A percentile compares a stretch with the other conserved stretches of the same genome.
Conservation (phyloP, 1,139 yeast species). For the Blastobotrys proliferans region DNA sequence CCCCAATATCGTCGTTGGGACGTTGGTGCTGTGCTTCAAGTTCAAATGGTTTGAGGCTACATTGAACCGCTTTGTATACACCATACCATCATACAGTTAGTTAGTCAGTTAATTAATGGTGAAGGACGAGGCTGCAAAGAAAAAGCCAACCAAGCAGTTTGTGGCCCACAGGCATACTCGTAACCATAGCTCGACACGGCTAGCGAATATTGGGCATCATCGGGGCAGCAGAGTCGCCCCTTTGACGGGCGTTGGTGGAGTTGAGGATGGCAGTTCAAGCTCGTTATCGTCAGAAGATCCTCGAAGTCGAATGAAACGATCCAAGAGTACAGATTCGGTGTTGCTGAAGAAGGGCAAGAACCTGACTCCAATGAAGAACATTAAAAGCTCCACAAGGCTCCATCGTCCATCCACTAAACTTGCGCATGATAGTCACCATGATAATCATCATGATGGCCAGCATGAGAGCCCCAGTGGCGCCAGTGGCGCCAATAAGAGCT, state of each 20-base stretch:
- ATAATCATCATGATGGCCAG: not conserved
- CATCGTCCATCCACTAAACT: not conserved
- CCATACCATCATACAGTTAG: too few relatives aligned
- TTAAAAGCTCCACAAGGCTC: conserved; percentile 23
- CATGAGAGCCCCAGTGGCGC: not conserved
- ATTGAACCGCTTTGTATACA: too few relatives aligned
- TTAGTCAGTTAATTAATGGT: too few relatives aligned
- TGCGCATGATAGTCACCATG: not conserved
- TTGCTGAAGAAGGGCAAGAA: conserved; percentile 6
- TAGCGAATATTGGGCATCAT: conserved; percentile 1
- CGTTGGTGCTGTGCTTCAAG: too few relatives aligned
- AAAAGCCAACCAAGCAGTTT: conserved; percentile 17
- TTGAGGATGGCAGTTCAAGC: too few relatives aligned
- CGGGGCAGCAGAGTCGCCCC: not conserved
- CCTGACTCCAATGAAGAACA: conserved; percentile 18
- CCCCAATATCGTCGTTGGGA: too few relatives aligned
- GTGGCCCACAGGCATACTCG: conserved; percentile 21
- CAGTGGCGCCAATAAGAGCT: conserved; percentile 13
- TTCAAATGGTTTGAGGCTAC: too few relatives aligned
- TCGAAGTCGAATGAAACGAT: conserved; percentile 10
- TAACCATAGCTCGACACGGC: conserved; percentile 19
- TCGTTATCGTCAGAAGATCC: too few relatives aligned
- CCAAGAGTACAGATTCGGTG: conserved; percentile 11
- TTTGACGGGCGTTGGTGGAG: conserved; percentile 5
- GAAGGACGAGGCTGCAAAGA: conserved; percentile 1